These are phyloP conservation scores for Dioscorea dumetorum DNA, from an alignment of 106 monocot genomes.

Conservation along the genomic window DNA sequence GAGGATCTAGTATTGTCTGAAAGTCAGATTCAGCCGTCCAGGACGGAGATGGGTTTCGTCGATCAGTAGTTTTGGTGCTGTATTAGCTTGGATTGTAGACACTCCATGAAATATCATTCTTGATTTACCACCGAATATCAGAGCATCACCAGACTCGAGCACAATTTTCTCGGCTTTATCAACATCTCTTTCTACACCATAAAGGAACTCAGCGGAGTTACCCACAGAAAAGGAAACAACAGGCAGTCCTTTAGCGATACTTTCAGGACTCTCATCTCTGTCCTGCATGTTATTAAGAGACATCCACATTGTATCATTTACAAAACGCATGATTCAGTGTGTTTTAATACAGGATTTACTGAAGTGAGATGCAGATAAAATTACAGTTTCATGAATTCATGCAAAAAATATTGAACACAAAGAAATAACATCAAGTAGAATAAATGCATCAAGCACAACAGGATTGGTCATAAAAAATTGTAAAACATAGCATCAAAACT, in stretches of 20 bases:
- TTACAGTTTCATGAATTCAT: too few relatives aligned
- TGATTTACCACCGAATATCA: slow-evolving; percentile 60
- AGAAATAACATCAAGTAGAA: too few relatives aligned
- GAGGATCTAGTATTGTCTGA: slow-evolving; percentile 36
- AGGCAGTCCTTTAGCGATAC: slow-evolving; percentile 38
- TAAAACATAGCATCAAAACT: too few relatives aligned
- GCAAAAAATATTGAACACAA: too few relatives aligned
- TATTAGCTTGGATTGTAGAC: slow-evolving; percentile 16
- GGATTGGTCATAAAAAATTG: too few relatives aligned
- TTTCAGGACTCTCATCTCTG: slow-evolving; percentile 44
- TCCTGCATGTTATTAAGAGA: slow-evolving; percentile 29
- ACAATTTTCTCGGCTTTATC: slow-evolving; percentile 25
- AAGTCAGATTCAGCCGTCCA: slow-evolving; percentile 59
- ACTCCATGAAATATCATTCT: slow-evolving; percentile 59
- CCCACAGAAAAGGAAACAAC: slow-evolving; percentile 71
- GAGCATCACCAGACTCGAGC: slow-evolving; percentile 60
- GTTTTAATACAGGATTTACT: too few relatives aligned
- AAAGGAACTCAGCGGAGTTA: slow-evolving; percentile 52
- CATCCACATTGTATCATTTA: too few relatives aligned
- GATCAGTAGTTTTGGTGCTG: slow-evolving; percentile 25
- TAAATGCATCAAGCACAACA: too few relatives aligned
- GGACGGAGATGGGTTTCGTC: slow-evolving; percentile 34
- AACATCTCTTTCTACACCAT: slow-evolving; percentile 25
- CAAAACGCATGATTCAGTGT: too few relatives aligned
- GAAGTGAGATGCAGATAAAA: too few relatives aligned